phyloP scores from a whole-genome alignment of 805 yeast genomes.

The Saccharomycopsis schoenii region DNA sequence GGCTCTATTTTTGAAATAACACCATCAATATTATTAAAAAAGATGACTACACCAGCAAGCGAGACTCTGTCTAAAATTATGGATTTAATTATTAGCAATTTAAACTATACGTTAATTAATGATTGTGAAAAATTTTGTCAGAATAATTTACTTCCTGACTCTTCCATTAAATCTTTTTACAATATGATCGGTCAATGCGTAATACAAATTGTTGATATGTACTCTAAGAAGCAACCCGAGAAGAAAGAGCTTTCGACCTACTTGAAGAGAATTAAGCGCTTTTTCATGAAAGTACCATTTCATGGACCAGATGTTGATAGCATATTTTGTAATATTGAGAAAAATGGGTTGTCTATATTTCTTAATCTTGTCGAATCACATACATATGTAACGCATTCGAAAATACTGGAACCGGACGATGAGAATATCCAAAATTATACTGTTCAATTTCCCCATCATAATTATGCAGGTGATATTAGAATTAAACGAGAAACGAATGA shows the following conservation, averaged over 20 bases:
- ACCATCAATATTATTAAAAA: not conserved
- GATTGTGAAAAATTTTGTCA: not conserved
- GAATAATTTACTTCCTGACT: not conserved
- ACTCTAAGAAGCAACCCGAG: not conserved
- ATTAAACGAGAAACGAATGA: not conserved
- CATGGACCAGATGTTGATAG: not conserved
- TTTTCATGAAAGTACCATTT: not conserved
- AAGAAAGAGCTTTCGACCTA: not conserved
- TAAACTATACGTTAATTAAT: not conserved
- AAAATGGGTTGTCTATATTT: constrained; percentile 5
- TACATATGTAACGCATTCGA: not conserved
- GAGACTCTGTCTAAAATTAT: not conserved
- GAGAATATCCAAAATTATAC: not conserved
- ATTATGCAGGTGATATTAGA: not conserved
- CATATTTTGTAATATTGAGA: not conserved
- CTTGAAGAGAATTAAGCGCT: not conserved
- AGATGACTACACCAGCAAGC: not conserved
- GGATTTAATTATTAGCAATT: not conserved
- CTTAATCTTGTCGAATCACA: not conserved
- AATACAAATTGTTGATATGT: not conserved
- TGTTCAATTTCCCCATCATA: not conserved
- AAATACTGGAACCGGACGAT: not conserved
- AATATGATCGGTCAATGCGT: no score
- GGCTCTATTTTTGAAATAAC: not conserved
- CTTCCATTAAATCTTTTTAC: not conserved